These are phyloP conservation scores for Cordyceps sp. DNA, from an alignment of 2,329 filamentous ascomycete species.

Conservation along the genomic window DNA sequence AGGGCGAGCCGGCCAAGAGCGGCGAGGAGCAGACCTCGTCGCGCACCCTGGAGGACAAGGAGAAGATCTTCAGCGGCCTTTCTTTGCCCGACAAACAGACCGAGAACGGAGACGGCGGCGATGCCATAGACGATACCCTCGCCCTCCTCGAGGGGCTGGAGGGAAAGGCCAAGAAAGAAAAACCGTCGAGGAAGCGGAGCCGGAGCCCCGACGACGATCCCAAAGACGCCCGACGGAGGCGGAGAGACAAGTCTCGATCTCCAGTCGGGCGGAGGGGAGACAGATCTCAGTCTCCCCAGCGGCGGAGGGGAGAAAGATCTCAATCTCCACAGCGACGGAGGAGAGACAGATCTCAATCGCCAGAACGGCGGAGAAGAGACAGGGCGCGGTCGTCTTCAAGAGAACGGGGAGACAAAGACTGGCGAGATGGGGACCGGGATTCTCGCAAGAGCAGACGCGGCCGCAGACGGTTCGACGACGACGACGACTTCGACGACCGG, in stretches of 20 bases:
- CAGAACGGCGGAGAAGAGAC: constrained; percentile 20
- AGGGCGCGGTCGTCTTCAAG: constrained; percentile 20
- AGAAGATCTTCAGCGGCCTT: constrained; percentile 78
- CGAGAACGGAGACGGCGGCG: constrained; percentile 21
- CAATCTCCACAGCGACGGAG: constrained; percentile 22
- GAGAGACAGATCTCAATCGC: constrained; percentile 22
- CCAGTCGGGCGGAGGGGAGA: constrained; percentile 12
- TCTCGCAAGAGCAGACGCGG: constrained; percentile 16
- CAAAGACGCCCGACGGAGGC: constrained; percentile 13
- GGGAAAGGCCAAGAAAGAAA: constrained; percentile 39
- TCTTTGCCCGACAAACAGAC: constrained; percentile 64
- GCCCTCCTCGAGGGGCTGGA: constrained; percentile 80
- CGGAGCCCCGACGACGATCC: constrained; percentile 37
- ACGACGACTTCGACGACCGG: constrained; percentile 35
- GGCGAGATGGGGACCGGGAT: constrained; percentile 17
- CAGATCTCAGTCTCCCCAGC: constrained; percentile 24
- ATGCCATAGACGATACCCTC: constrained; percentile 82
- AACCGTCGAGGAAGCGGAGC: constrained; percentile 36
- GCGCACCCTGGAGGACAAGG: constrained; percentile 50
- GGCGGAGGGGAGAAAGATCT: constrained; percentile 17
- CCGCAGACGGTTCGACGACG: constrained; percentile 22
- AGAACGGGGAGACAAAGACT: constrained; percentile 28
- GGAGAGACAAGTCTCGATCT: not conserved
- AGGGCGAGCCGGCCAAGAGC: constrained; percentile 20
- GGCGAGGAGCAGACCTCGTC: constrained; percentile 22